Evolutionary conservation across 1,284 basidiomycete species (phyloP), one percentile per base, ranked within the genome.

Genomic region (Cystobasidium pallidum): DNA sequence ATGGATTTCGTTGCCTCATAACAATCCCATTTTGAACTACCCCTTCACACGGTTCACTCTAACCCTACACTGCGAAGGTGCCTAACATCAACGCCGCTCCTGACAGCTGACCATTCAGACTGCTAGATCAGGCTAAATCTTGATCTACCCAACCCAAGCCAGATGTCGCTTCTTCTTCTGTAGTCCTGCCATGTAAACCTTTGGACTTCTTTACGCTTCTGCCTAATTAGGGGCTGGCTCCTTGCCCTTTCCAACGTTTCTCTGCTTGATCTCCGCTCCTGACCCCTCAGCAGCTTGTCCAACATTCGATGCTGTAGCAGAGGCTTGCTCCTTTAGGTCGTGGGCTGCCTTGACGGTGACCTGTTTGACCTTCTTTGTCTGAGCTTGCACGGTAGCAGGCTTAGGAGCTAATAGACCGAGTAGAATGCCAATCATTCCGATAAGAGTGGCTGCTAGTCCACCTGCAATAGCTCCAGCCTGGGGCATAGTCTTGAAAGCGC

Each of bases 381-480:
- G 24, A 10, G 49, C 59, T 39, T 71, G 41, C 10, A 71, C 68
- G 21, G 61, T 64, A 26, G 68, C 68, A 6, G 68, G 59, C 51
- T 71, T 71, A 47, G 68, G 68, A 17, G 68, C 68, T 7, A 71
- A 26, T 13, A 71, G 59, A 32, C 68, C 68, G 28, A 71, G 68
- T 13, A 71, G 68, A 65, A 87, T 86, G 75, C 88, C 89, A 76
- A 96, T 82, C 86, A 94, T 88, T 73, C 89, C 90, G 79, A 96
- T 86, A 77, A 94, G 80, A 54, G 89, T 91, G 78, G 94, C 84
- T 66, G 91, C 78, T 62, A 86, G 86, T 73, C 88, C 88, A 74
- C 84, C 85, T 74, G 95, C 84, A 75, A 87, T 89, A 66, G 86
- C 89, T 77, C 88, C 92, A 71, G 91, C 91, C 82, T 92, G 89